Percentiles rank a stretch among this genome's conserved stretches.
Evolutionary conservation across 257 asterid genomes (phyloP).

Genomic region (Nicotiana otophora): DNA sequence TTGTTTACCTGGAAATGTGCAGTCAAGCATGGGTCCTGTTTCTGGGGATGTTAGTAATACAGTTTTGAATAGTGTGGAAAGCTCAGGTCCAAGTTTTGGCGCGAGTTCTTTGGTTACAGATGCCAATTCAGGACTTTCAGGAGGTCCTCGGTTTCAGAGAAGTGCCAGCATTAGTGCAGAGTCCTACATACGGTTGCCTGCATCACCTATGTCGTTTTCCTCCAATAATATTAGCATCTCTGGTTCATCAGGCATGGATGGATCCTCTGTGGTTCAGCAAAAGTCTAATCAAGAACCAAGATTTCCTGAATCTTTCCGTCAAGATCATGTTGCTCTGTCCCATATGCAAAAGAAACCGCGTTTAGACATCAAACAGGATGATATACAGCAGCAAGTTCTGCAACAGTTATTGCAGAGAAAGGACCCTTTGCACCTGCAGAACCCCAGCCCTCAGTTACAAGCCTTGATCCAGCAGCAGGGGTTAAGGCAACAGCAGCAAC

Average conservation of each 20-base stretch:
- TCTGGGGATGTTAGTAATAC: slow-evolving; percentile 57
- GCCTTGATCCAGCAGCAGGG: slow-evolving; percentile 84
- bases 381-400: slow-evolving; percentile 77
- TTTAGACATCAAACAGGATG: slow-evolving; percentile 87
- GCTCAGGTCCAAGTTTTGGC: slow-evolving; percentile 87
- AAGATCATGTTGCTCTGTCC: slow-evolving; percentile 51
- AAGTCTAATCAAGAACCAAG: slow-evolving; percentile 68
- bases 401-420: slow-evolving; percentile 74
- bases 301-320: slow-evolving; percentile 52
- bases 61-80: slow-evolving; percentile 61
- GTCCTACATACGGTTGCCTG: slow-evolving; percentile 90
- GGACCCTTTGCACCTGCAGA: slow-evolving; percentile 64
- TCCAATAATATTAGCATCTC: slow-evolving; percentile 84
- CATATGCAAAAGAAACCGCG: slow-evolving; percentile 91
- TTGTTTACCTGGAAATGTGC: slow-evolving; percentile 49
- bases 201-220: slow-evolving; percentile 91
- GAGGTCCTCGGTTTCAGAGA: slow-evolving; percentile 81
- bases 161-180: slow-evolving; percentile 89
- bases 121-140: slow-evolving; percentile 92
- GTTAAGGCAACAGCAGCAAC: slow-evolving; percentile 65
- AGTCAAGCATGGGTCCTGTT: slow-evolving; percentile 42
- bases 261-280: slow-evolving; percentile 66
- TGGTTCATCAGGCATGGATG: slow-evolving; percentile 79
- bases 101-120: slow-evolving; percentile 97
- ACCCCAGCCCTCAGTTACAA: slow-evolving; percentile 68